These are phyloP conservation scores for Penicillium sp. DNA, from an alignment of 2,329 filamentous ascomycete species.

Conservation along the genomic window DNA sequence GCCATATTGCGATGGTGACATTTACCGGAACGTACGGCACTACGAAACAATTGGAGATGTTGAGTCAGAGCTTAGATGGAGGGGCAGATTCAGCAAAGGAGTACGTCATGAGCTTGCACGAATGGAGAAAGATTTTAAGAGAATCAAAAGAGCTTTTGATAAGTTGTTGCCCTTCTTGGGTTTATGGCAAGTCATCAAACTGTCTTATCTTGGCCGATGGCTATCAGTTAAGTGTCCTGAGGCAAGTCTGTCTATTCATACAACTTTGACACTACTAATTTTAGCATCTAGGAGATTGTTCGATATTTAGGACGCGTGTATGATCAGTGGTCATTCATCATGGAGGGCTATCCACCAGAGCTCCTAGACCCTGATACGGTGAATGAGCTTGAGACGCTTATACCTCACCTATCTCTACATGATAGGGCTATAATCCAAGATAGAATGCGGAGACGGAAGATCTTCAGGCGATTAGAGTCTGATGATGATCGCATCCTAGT, in stretches of 20 bases:
- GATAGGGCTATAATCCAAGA: slow-evolving; percentile 4
- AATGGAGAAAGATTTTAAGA: slow-evolving; percentile 8
- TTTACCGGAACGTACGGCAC: slow-evolving; percentile 5
- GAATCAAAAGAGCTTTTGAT: slow-evolving; percentile 3
- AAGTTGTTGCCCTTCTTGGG: slow-evolving; percentile 4
- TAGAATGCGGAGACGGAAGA: slow-evolving; percentile 1
- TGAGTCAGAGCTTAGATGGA: slow-evolving; percentile 4
- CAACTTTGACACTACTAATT: not conserved
- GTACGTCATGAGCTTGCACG: not conserved
- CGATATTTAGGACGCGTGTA: not conserved
- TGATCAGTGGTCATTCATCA: not conserved
- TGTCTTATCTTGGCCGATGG: slow-evolving; percentile 8
- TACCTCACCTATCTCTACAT: slow-evolving; percentile 2
- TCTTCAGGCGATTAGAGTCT: not conserved
- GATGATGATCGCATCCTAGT: not conserved
- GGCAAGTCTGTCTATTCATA: not conserved
- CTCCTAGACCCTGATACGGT: slow-evolving; percentile 7
- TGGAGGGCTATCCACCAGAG: slow-evolving; percentile 1
- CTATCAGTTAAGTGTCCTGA: slow-evolving; percentile 5
- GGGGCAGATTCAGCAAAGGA: slow-evolving; percentile 6
- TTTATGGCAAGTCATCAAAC: slow-evolving; percentile 4
- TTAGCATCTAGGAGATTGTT: not conserved
- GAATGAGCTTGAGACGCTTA: slow-evolving; percentile 1
- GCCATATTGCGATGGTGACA: slow-evolving; percentile 8
- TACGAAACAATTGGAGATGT: slow-evolving; percentile 4